These are phyloP conservation scores for Ophiostoma himal-ulmi DNA, from an alignment of 2,329 filamentous ascomycete genomes.

Conservation along the genomic window DNA sequence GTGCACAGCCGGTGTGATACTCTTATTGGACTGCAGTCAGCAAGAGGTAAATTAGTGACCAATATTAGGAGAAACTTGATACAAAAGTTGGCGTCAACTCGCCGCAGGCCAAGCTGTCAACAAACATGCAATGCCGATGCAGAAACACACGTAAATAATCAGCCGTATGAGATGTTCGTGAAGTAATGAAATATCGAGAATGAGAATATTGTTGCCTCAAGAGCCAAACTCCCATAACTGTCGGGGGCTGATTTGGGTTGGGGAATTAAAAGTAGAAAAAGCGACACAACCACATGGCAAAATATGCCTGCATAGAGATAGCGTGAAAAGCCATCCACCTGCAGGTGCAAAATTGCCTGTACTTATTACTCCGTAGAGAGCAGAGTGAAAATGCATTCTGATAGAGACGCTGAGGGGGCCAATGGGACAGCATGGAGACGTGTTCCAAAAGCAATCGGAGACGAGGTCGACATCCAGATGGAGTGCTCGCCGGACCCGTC, in stretches of 20 bases:
- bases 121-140: not conserved
- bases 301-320: not conserved
- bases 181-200: not conserved
- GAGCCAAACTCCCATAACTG: not conserved
- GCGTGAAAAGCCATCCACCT: not conserved
- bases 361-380: too few relatives aligned
- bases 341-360: slow-evolving; percentile 1
- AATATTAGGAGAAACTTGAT: not conserved
- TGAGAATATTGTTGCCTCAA: not conserved
- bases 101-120: not conserved
- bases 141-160: not conserved
- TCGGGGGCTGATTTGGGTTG: not conserved
- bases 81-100: not conserved
- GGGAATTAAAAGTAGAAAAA: not conserved
- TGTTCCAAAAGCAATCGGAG: not conserved
- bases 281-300: not conserved
- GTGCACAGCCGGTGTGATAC: slow-evolving; percentile 1
- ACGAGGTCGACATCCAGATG: not conserved
- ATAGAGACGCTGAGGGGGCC: not conserved
- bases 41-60: slow-evolving; percentile 14
- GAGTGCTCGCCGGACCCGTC: not conserved
- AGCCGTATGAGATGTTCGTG: not conserved
- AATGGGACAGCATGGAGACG: not conserved
- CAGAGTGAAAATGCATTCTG: not conserved
- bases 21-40: slow-evolving; percentile 13